These are phyloP conservation scores for Spergularia marina DNA, from an alignment of 148 eudicot species.

Conservation along the genomic window DNA sequence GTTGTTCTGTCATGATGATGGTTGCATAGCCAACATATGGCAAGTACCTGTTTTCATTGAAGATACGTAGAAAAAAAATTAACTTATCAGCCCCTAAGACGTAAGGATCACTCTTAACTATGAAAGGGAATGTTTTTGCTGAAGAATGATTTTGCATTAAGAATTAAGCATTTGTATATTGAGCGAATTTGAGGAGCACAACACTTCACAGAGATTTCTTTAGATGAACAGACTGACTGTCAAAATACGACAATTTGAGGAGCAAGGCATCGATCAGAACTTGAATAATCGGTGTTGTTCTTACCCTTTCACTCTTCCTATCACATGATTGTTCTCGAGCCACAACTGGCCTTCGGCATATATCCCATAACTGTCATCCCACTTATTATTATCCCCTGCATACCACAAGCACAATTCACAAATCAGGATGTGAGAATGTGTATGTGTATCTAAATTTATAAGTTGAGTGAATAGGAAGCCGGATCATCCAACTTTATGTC, in stretches of 20 bases:
- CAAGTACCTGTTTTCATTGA: conserved; percentile 23
- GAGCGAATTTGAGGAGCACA: neutral
- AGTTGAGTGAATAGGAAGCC: no score
- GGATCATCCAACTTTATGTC: no score
- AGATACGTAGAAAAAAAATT: conserved; percentile 12
- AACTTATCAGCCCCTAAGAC: neutral
- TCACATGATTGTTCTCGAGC: conserved; percentile 27
- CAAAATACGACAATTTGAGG: neutral
- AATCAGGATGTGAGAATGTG: neutral
- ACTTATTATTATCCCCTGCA: conserved; percentile 9
- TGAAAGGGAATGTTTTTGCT: no score
- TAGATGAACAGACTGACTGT: neutral
- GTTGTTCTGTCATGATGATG: conserved; percentile 59
- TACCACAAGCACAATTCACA: neutral
- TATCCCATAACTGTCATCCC: conserved; percentile 30
- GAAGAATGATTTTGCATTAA: neutral
- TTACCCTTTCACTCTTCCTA: conserved; percentile 38
- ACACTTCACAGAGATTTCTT: neutral
- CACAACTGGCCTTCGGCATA: conserved; percentile 34
- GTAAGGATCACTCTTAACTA: no score
- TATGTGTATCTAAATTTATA: neutral
- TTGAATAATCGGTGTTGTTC: neutral
- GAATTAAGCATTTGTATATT: neutral
- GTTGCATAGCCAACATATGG: conserved; percentile 47
- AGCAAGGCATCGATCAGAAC: neutral